Percentiles rank a stretch among this genome's conserved stretches.
These are phyloP conservation scores for Apiospora aurea DNA, from an alignment of 2,329 filamentous ascomycete species.

Conservation along the genomic window DNA sequence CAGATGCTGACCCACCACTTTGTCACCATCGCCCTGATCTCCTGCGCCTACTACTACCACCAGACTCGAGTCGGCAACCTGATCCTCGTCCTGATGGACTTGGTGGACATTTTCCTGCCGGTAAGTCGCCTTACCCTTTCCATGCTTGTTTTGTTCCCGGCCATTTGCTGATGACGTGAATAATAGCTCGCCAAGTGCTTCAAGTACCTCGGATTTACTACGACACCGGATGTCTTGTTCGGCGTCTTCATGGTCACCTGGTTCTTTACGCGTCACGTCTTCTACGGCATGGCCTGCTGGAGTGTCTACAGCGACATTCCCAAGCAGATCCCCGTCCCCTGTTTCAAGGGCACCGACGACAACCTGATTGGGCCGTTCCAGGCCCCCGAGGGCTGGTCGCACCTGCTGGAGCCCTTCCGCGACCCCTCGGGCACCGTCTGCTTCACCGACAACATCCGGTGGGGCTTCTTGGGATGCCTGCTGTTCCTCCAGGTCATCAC, in stretches of 20 bases:
- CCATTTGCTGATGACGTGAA: slow-evolving; percentile 27
- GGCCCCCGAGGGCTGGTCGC: slow-evolving; percentile 60
- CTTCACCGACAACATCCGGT: slow-evolving; percentile 77
- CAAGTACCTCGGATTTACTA: slow-evolving; percentile 83
- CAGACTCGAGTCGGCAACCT: slow-evolving; percentile 88
- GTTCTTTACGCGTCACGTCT: slow-evolving; percentile 82
- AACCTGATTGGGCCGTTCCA: slow-evolving; percentile 62
- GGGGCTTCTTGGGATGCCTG: slow-evolving; percentile 78
- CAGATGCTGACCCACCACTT: slow-evolving; percentile 97
- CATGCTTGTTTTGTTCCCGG: background rate
- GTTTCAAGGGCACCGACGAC: slow-evolving; percentile 68
- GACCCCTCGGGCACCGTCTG: slow-evolving; percentile 78
- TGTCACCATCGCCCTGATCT: slow-evolving; percentile 83
- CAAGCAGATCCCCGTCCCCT: slow-evolving; percentile 68
- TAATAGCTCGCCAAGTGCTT: slow-evolving; percentile 85
- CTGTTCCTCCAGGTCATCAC: slow-evolving; percentile 81
- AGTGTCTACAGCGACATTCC: slow-evolving; percentile 77
- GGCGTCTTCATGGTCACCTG: slow-evolving; percentile 86
- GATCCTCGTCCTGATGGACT: slow-evolving; percentile 91
- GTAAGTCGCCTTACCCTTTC: slow-evolving; percentile 57
- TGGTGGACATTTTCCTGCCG: slow-evolving; percentile 87
- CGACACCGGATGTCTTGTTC: slow-evolving; percentile 81
- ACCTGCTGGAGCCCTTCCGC: slow-evolving; percentile 77
- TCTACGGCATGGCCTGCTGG: slow-evolving; percentile 82
- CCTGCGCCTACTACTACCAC: slow-evolving; percentile 84